Percentiles rank a stretch among this genome's conserved stretches.
Evolutionary conservation across 352 stramenopile species (phyloP).

Genomic region (Blastocystis sp.): DNA sequence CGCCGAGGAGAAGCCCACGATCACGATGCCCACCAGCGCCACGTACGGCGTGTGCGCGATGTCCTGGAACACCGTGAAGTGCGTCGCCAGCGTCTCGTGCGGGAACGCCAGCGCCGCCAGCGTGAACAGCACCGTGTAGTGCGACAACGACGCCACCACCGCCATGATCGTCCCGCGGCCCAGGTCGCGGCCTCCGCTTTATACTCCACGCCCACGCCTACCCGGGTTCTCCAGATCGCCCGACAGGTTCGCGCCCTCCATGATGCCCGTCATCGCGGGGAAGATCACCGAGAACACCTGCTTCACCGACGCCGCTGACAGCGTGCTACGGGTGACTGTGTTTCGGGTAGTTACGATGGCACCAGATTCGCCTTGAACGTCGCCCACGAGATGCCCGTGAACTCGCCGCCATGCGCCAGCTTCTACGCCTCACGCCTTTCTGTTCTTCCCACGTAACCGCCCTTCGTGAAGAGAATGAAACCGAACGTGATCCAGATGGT

Average conservation of each 20-base stretch:
- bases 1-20: constrained; percentile 78
- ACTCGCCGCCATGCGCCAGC: constrained; percentile 75
- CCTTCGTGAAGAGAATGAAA: constrained; percentile 62
- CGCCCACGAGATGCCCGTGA: constrained; percentile 74
- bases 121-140: constrained; percentile 80
- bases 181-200: neutral
- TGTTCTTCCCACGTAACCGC: constrained; percentile 70
- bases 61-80: constrained; percentile 81
- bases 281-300: constrained; percentile 77
- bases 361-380: constrained; percentile 72
- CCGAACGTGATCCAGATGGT: constrained; percentile 77
- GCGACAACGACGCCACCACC: constrained; percentile 76
- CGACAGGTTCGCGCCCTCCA: constrained; percentile 80
- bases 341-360: neutral
- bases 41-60: constrained; percentile 75
- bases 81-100: constrained; percentile 76
- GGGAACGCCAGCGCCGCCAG: constrained; percentile 76
- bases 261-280: constrained; percentile 80
- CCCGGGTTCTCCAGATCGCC: constrained; percentile 79
- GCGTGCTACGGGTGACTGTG: neutral
- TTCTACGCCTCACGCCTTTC: constrained; percentile 72
- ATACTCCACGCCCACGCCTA: constrained; percentile 58
- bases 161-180: constrained; percentile 76
- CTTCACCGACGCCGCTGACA: neutral
- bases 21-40: constrained; percentile 77